Evolutionary conservation across 345 rosid species (phyloP), one percentile per base, ranked within the genome.

Genomic region (Hirschfeldia incana): DNA sequence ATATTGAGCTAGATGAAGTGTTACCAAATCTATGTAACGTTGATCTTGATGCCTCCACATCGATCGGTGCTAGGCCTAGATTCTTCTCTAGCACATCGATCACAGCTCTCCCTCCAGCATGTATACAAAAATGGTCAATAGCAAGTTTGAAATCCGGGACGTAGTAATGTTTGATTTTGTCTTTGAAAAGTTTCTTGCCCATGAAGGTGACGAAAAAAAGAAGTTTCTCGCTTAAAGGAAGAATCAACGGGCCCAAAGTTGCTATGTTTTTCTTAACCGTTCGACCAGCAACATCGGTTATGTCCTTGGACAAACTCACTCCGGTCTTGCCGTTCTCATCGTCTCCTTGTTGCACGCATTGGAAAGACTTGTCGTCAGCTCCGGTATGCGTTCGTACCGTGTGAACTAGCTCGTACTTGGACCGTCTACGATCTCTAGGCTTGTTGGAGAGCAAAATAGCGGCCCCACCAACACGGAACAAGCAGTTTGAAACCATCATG

Each of bases 141-240:
- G 97, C 97, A 0, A 91, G 91, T 85, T 93, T 93, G 74, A 93
- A 91, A 79, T 93, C 97, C 1, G 94, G 97, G 67, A 89, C 90
- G 33, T 77, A 77, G 27, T 86, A 88, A 2, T 92, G 87, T 85
- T 88, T 91, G 74, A 86, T 70, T 64, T 80, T 88, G 0, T 85
- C 87, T 67, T 89, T 87, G 49, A 87, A 84, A 46, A 88, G 68
- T 82, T 81, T 91, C 85, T 88, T 89, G 13, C 84, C 84, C 32
- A 91, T 80, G 72, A 90, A 77, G 26, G 90, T 88, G 8, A 73
- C 75, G 30, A 90, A 87, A 85, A 86, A 91, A 51, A 93, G 67
- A 67, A 93, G 81, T 8, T 91, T 95, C 81, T 93, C 98, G 30
- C 94, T 91, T 13, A 91, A 78, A 0, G 98, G 98, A 77, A 93